phyloP scores from a whole-genome alignment of 306 rosid species.

The Inga leiocalycina region DNA sequence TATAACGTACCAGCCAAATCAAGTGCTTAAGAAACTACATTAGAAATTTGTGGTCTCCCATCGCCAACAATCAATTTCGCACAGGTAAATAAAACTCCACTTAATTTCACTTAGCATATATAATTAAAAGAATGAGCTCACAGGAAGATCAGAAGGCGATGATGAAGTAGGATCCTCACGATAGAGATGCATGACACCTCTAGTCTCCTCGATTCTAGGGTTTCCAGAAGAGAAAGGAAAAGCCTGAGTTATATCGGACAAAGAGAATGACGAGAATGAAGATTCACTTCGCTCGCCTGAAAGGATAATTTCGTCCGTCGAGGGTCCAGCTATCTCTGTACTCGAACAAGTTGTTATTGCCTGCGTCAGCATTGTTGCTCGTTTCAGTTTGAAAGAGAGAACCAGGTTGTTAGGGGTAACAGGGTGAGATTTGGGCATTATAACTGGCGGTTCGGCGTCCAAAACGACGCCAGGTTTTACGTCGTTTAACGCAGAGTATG shows the following conservation, averaged over 20 bases:
- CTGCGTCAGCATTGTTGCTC: not conserved
- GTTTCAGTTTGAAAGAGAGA: not conserved
- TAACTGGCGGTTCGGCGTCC: no score
- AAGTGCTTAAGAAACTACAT: not conserved
- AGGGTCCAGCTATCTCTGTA: conserved; percentile 37
- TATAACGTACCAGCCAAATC: not conserved
- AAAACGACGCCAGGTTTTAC: no score
- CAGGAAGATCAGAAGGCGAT: conserved; percentile 57
- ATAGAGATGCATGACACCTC: conserved; percentile 88
- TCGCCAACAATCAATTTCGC: not conserved
- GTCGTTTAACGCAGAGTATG: no score
- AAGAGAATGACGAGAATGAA: conserved; percentile 51
- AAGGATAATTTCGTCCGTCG: conserved; percentile 47
- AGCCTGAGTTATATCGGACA: conserved; percentile 55
- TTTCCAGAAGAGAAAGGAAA: conserved; percentile 95
- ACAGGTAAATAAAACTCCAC: not conserved
- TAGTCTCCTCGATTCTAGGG: conserved; percentile 95
- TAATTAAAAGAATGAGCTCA: conserved; percentile 27
- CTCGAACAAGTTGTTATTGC: conserved; percentile 49
- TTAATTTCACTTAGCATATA: not conserved
- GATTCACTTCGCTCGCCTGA: conserved; percentile 45
- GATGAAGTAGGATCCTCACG: conserved; percentile 47
- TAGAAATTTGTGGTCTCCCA: not conserved
- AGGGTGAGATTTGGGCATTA: no score
- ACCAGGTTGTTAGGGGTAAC: no score